phyloP scores from a whole-genome alignment of 1,284 basidiomycete genomes.

The Anthracocystis setariae region DNA sequence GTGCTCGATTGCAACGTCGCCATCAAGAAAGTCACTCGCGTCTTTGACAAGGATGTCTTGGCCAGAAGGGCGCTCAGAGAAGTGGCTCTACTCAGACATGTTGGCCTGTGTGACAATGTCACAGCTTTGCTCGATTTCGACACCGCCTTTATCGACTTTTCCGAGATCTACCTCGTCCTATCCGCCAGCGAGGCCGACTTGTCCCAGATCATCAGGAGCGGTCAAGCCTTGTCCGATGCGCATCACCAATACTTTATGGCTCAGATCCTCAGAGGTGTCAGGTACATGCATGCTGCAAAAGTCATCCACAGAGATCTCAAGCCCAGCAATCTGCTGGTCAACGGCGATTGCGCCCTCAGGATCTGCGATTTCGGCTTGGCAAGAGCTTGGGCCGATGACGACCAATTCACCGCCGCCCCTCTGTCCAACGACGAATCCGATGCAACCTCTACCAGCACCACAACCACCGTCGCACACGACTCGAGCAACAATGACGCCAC shows the following conservation, averaged over 20 bases:
- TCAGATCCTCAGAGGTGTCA: conserved; percentile 63
- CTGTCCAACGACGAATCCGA: conserved; percentile 20
- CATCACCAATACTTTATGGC: conserved; percentile 66
- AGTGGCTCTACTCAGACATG: conserved; percentile 59
- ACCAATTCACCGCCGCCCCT: conserved; percentile 22
- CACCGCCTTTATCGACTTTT: conserved; percentile 66
- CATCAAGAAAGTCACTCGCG: conserved; percentile 66
- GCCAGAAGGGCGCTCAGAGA: conserved; percentile 64
- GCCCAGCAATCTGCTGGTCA: conserved; percentile 66
- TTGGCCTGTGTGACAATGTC: conserved; percentile 61
- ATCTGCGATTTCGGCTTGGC: conserved; percentile 67
- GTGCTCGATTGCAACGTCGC: conserved; percentile 63
- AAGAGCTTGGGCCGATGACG: conserved; percentile 51
- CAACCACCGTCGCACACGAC: conserved; percentile 23
- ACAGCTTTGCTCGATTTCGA: conserved; percentile 66
- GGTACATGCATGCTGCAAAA: conserved; percentile 65
- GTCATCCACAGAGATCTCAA: conserved; percentile 67
- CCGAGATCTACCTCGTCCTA: conserved; percentile 65
- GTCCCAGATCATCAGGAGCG: conserved; percentile 64
- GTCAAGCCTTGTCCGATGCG: conserved; percentile 62
- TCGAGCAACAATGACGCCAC: neutral
- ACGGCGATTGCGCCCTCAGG: conserved; percentile 63
- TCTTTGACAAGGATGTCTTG: conserved; percentile 65
- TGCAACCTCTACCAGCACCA: conserved; percentile 17
- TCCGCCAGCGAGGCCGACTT: conserved; percentile 66